Evolutionary conservation across 768 basidiomycete species (phyloP).

Genomic region (Hericium rajendrae): DNA sequence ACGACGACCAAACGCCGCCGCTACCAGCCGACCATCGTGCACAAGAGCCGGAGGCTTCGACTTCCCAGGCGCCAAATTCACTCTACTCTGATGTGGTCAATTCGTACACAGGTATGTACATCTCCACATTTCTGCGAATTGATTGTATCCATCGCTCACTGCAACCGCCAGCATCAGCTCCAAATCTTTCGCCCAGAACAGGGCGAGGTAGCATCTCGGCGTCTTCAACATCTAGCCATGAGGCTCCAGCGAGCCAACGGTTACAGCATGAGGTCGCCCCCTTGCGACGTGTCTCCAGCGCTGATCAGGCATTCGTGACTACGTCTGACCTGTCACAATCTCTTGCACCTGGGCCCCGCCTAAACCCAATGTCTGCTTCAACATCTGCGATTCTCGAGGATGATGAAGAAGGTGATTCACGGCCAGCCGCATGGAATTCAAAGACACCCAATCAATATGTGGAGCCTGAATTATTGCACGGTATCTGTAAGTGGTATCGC

Average conservation of each 20-base stretch:
- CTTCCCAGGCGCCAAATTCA: no score
- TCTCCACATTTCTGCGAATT: no score
- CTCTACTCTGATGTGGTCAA: no score
- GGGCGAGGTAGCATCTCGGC: background rate
- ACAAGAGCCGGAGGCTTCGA: background rate
- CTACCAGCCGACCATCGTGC: background rate
- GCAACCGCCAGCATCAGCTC: no score
- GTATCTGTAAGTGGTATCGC: conserved; percentile 19
- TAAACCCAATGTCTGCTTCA: background rate
- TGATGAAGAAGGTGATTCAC: background rate
- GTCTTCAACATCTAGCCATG: background rate
- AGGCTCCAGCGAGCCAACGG: background rate
- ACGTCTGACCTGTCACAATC: no score
- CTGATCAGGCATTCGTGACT: no score
- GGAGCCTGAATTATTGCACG: conserved; percentile 45
- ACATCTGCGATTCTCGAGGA: conserved; percentile 1
- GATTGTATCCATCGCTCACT: no score
- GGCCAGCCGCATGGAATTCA: background rate
- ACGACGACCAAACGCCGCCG: conserved; percentile 25
- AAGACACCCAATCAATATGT: conserved; percentile 28
- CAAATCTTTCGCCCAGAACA: background rate
- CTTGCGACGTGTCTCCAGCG: background rate
- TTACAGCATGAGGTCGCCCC: background rate
- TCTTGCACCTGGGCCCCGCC: background rate
- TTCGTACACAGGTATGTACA: background rate